These are phyloP conservation scores for Coniosporium tulheliwenetii DNA, from an alignment of 2,329 filamentous ascomycete species.

Conservation along the genomic window DNA sequence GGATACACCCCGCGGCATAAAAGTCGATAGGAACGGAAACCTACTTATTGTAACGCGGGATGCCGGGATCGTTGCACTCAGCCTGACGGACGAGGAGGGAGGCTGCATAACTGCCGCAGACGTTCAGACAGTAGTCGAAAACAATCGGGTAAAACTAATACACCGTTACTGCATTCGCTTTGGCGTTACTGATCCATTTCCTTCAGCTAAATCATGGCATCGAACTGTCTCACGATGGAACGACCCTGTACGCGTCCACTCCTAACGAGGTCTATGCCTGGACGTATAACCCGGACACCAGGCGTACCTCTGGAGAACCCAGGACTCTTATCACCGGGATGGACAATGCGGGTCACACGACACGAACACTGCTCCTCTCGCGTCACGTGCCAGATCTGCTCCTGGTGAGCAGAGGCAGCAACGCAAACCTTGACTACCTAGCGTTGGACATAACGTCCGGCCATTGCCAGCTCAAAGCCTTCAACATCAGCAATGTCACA, in stretches of 20 bases:
- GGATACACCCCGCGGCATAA: constrained; percentile 27
- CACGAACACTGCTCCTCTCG: constrained; percentile 51
- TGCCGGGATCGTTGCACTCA: constrained; percentile 10
- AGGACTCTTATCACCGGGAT: constrained; percentile 46
- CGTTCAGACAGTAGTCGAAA: constrained; percentile 11
- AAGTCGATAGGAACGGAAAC: constrained; percentile 30
- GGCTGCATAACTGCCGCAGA: constrained; percentile 9
- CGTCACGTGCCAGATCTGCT: constrained; percentile 38
- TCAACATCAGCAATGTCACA: constrained; percentile 30
- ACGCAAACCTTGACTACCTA: constrained; percentile 42
- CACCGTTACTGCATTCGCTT: neutral
- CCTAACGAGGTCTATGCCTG: constrained; percentile 45
- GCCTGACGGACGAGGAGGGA: constrained; percentile 6
- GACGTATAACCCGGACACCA: constrained; percentile 43
- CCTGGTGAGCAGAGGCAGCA: constrained; percentile 50
- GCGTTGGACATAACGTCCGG: constrained; percentile 38
- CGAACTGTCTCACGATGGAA: constrained; percentile 30
- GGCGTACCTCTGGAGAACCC: constrained; percentile 28
- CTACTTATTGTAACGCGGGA: constrained; percentile 31
- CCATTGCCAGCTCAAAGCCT: constrained; percentile 51
- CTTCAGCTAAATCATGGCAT: constrained; percentile 35
- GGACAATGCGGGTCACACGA: constrained; percentile 44
- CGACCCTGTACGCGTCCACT: constrained; percentile 39
- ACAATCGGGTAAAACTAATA: constrained; percentile 3
- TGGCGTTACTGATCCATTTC: neutral